Conservation (phyloP, 352 stramenopile genomes). For the Globisporangium alternatum region DNA sequence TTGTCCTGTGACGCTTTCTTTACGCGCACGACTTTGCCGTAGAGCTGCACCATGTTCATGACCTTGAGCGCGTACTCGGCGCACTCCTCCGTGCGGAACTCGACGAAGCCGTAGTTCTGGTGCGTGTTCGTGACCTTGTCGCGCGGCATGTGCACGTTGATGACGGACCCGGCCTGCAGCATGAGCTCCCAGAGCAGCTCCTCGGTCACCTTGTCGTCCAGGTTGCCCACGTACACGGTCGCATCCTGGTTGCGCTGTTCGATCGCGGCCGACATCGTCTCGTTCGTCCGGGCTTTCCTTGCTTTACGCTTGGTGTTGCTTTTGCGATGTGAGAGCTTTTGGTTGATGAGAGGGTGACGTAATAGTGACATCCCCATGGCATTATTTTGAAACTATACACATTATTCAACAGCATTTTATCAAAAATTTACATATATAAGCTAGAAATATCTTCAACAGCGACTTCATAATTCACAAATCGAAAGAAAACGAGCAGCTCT, state of each 20-base stretch:
- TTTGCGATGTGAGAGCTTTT: not conserved
- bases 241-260: slow-evolving; percentile 94
- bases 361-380: not conserved
- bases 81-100: slow-evolving; percentile 96
- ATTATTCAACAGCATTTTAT: not conserved
- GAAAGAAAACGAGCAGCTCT: not conserved
- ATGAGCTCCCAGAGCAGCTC: slow-evolving; percentile 97
- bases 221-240: slow-evolving; percentile 98
- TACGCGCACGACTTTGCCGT: slow-evolving; percentile 93
- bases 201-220: slow-evolving; percentile 95
- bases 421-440: not conserved
- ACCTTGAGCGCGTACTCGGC: slow-evolving; percentile 98
- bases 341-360: too few species aligned
- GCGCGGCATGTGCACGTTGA: slow-evolving; percentile 98
- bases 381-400: not conserved
- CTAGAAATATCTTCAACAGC: not conserved
- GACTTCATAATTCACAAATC: not conserved
- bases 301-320: not conserved
- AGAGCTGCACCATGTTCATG: slow-evolving; percentile 99
- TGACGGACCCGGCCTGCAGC: slow-evolving; percentile 93
- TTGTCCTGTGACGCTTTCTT: slow-evolving; percentile 96
- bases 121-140: slow-evolving; percentile 96
- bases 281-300: not conserved
- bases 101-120: slow-evolving; percentile 99
- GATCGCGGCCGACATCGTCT: slow-evolving; percentile 77